Base-by-base conservation (phyloP, 768 basidiomycete genomes). In the Psilocybe tampanensis region DNA sequence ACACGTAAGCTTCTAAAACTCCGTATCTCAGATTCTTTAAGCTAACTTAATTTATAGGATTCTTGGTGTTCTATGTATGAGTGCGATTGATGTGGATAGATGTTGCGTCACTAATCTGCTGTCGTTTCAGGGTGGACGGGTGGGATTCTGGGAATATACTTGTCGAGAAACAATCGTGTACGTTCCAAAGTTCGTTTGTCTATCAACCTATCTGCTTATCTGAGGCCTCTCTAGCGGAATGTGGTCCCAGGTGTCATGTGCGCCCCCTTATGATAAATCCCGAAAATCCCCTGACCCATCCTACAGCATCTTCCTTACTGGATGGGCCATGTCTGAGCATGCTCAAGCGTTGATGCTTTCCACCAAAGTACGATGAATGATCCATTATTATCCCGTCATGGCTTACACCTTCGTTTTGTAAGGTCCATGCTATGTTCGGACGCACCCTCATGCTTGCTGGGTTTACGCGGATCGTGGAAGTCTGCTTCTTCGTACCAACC, bases 271-370 rank as follows among this genome's bases (percentile, higher is more conserved):
- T 7, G 2, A 23, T 8, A 22, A 32, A 2, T 23, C 4, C 3
- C 18, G 4, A 17, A 36, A 18, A 18, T n/a, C 9, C n/a, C 2
- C 34, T 39, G 36, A 54, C 48, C 19, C 22, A 17, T 24, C 42
- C 15, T 39, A 33, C 57, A 94, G 90, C 47, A 88, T 95, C 61
- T 86, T 94, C 56, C 76, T 97, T 56, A 97, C 95, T 0, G 95
- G 95, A 6, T 96, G 91, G 88, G 94, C 89, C 0, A 95, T 97
- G 91, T 90, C 90, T 0, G 86, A 92, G 43, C 95, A 97, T 61
- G 84, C 84, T 0, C 95, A 98, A 74, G 86, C 84, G 4, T 78
- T 94, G 47, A 88, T 86, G 85, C 76, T 95, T 36, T 93, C 93
- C 0, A 92, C 93, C 1, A 86, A 86, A 75, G 92, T 92, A 39